A percentile compares a stretch with the other conserved stretches of the same genome.
Conservation (phyloP, 768 basidiomycete species). For the Baorangia bicolor region DNA sequence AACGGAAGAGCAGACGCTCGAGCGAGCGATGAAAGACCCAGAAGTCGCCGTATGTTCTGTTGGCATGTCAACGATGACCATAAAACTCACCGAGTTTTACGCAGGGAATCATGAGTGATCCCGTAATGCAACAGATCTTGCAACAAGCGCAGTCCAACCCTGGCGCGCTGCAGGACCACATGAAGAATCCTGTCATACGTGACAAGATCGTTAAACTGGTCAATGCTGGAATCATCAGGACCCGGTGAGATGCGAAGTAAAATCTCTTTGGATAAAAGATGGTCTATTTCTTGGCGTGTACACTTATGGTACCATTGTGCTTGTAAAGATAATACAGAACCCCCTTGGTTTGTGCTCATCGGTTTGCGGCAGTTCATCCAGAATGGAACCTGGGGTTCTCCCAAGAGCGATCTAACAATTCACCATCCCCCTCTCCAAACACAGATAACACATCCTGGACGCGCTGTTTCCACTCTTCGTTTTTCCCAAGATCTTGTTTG, state of each 20-base stretch:
- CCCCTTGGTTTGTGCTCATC: neutral
- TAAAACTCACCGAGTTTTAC: conserved; percentile 6
- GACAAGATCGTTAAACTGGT: conserved; percentile 87
- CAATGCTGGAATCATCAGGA: conserved; percentile 91
- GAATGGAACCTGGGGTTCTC: conserved; percentile 45
- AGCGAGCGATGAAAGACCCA: conserved; percentile 96
- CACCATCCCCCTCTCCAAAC: conserved; percentile 43
- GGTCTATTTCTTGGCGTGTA: conserved; percentile 20
- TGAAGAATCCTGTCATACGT: conserved; percentile 86
- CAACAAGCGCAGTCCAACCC: conserved; percentile 93
- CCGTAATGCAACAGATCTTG: conserved; percentile 91
- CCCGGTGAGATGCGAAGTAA: conserved; percentile 47
- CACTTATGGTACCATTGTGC: conserved; percentile 21
- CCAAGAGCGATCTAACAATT: conserved; percentile 72
- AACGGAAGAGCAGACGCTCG: conserved; percentile 88
- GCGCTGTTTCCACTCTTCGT: conserved; percentile 45
- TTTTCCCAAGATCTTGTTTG: conserved; percentile 33
- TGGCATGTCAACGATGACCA: neutral
- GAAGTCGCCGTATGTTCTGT: conserved; percentile 75
- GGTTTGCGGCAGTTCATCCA: neutral
- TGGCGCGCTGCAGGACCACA: conserved; percentile 87
- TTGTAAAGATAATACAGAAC: conserved; percentile 27
- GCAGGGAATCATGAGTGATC: conserved; percentile 83
- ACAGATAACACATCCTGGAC: conserved; percentile 36
- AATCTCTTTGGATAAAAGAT: conserved; percentile 9